Percentiles rank a stretch among this genome's conserved stretches.
phyloP scores from a whole-genome alignment of 1,284 basidiomycete species.

The Tausonia pullulans region DNA sequence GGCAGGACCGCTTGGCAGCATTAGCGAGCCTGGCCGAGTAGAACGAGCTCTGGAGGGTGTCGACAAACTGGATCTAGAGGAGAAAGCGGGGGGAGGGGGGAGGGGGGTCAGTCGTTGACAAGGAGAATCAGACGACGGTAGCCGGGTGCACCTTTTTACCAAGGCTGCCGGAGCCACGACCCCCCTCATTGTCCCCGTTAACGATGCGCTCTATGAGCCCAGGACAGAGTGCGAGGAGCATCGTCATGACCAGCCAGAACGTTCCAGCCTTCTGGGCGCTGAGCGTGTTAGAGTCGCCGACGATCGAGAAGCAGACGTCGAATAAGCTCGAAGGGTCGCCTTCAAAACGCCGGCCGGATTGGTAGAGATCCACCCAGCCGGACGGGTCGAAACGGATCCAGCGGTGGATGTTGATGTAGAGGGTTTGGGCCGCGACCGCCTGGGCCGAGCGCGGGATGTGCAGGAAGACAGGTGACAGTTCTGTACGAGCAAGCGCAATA shows the following conservation, averaged over 20 bases:
- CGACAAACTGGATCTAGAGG: constrained; percentile 5
- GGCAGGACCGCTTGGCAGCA: background rate
- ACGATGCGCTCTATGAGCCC: background rate
- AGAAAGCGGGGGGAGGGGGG: background rate
- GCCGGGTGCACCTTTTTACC: constrained; percentile 5
- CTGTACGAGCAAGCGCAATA: background rate
- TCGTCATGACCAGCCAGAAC: constrained; percentile 8
- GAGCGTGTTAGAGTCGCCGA: background rate
- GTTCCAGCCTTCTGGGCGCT: background rate
- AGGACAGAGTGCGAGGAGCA: background rate
- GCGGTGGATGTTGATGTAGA: background rate
- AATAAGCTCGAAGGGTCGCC: constrained; percentile 6
- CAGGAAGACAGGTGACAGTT: constrained; percentile 2
- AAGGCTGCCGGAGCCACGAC: background rate
- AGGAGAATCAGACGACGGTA: background rate
- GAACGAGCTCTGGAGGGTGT: constrained; percentile 1
- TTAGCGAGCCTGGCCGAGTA: background rate
- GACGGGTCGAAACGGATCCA: constrained; percentile 1
- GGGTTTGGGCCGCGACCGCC: background rate
- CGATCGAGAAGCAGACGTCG: constrained; percentile 1
- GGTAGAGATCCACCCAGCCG: constrained; percentile 1
- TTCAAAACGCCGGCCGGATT: background rate
- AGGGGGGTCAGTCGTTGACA: background rate
- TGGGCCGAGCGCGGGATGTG: constrained; percentile 7
- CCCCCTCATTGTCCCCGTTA: background rate